Evolutionary conservation across 176 grass and related monocot genomes (phyloP).

Genomic region (Eleusine indica): DNA sequence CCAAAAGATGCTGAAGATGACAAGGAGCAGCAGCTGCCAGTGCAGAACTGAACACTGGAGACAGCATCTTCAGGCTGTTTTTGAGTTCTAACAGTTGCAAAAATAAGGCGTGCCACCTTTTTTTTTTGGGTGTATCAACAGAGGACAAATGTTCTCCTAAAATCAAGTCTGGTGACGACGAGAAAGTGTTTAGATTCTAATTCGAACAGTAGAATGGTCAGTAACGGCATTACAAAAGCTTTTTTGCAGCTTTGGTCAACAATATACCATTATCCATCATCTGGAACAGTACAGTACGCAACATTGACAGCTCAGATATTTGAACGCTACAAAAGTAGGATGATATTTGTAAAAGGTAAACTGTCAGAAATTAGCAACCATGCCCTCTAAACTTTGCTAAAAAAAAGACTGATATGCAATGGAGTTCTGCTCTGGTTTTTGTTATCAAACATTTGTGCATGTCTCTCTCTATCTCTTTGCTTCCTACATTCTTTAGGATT

Average conservation of each 20-base stretch:
- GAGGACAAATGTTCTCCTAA: neutral
- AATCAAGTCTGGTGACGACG: neutral
- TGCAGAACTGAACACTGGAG: slow-evolving; percentile 41
- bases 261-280: no score
- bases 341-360: no score
- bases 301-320: no score
- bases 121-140: neutral
- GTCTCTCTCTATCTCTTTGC: no score
- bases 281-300: no score
- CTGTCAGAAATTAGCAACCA: no score
- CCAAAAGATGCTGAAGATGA: slow-evolving; percentile 49
- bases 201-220: slow-evolving; percentile 34
- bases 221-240: neutral
- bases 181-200: slow-evolving; percentile 44
- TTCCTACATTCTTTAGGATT: no score
- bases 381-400: no score
- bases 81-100: slow-evolving; percentile 30
- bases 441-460: no score
- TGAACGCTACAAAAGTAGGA: no score
- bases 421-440: no score
- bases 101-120: slow-evolving; percentile 45
- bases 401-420: no score
- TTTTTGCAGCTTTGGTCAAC: neutral
- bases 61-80: neutral
- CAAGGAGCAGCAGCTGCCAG: slow-evolving; percentile 44